These are phyloP conservation scores for Scutellaria baicalensis DNA, from an alignment of 257 asterid genomes.

Conservation along the genomic window DNA sequence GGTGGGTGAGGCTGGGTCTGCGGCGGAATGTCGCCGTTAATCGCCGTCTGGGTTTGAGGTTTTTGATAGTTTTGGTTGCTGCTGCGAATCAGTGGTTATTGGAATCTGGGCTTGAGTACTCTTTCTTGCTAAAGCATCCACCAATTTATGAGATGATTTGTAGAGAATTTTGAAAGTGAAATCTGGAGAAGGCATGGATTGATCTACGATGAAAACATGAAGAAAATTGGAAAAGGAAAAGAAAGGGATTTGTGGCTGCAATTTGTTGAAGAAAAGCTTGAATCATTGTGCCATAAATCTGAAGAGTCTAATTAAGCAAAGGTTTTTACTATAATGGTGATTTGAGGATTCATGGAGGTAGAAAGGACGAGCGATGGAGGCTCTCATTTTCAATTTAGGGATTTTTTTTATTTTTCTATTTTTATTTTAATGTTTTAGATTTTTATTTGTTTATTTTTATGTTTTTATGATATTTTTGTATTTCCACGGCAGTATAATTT, in stretches of 20 bases:
- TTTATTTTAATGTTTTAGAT: no score
- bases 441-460: no score
- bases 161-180: neutral
- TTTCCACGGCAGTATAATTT: no score
- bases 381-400: no score
- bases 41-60: conserved; percentile 14
- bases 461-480: no score
- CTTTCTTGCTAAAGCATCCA: conserved; percentile 50
- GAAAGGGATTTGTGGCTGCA: neutral
- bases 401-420: no score
- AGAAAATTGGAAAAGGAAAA: no score
- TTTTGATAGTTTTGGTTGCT: conserved; percentile 13
- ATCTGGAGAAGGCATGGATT: neutral
- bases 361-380: no score
- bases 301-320: neutral
- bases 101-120: conserved; percentile 20
- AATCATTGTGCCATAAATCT: neutral
- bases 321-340: neutral
- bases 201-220: neutral
- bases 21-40: conserved; percentile 6
- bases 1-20: no score
- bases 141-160: conserved; percentile 32
- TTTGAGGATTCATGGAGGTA: no score
- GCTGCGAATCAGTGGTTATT: conserved; percentile 33
- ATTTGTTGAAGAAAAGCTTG: no score